Base-by-base conservation (phyloP, 2,329 filamentous ascomycete genomes). In the Ceratocystis huliohia region DNA sequence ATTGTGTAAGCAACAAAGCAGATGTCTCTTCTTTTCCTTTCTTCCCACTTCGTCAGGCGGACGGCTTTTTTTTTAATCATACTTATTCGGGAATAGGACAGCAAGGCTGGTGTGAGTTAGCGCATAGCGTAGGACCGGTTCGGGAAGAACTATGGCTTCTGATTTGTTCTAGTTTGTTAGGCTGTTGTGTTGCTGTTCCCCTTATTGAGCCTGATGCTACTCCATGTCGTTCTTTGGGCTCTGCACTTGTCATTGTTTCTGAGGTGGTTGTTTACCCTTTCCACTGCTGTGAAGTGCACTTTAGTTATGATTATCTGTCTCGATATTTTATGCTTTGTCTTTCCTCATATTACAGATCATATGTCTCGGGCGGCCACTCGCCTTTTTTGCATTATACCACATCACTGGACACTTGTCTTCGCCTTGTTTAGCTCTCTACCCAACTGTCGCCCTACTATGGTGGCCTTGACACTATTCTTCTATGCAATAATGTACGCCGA, bases 401-500 rank as follows among this genome's bases (percentile, higher is more conserved):
- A 41, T 13, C 37, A 41, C 37, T 41, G 37, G 37, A 13, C 8
- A 41, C 37, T 41, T 13, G 37, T 8, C 46, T 22, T 17, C n/a
- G 46, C 17, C 46, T 4, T 22, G n/a, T 5, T 22, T n/a, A 50
- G 17, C 22, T n/a, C n/a, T 50, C n/a, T 7, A 50, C 46, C 37
- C 10, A 41, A 41, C 37, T 4, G 3, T 41, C 10, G 46, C n/a
- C 17, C n/a, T 7, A 22, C 53, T 8, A 57, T 68, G 63, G 59
- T 63, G 37, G 46, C 63, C n/a, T 63, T 61, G 7, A 44, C 66
- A 8, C 28, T 64, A 33, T 63, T 78, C 70, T 79, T 78, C 13
- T 76, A 78, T 63, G 70, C 74, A 63, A 76, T 87, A 69, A 85
- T 84, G 10, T 70, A 86, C 69, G 85, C 83, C 68, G 87, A 88